Percentiles rank a stretch among this genome's conserved stretches.
Evolutionary conservation across 148 eudicot species (phyloP).

Genomic region (Rhododendron griersonianum): DNA sequence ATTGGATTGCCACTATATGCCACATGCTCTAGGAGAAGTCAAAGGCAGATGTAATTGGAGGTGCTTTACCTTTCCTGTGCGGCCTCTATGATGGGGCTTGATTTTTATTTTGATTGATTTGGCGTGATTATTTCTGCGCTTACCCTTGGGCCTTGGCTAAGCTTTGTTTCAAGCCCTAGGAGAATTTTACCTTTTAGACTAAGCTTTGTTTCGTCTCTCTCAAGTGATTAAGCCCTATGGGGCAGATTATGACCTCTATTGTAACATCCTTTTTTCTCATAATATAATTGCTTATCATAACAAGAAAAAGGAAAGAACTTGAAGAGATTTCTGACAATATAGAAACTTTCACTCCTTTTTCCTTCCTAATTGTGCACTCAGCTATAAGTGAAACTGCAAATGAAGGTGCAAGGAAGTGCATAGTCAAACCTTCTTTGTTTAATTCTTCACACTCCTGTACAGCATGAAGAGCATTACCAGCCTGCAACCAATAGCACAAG

Average conservation of each 20-base stretch:
- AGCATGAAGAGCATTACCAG: slow-evolving; percentile 64
- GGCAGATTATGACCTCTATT: neutral
- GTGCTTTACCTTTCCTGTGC: neutral
- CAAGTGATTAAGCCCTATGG: neutral
- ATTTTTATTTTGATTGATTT: neutral
- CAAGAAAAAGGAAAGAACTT: neutral
- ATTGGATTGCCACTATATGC: neutral
- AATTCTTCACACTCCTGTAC: slow-evolving; percentile 59
- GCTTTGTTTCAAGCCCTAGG: neutral
- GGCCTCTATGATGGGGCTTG: neutral
- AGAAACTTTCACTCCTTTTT: neutral
- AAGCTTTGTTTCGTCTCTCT: neutral
- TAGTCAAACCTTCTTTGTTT: slow-evolving; percentile 58
- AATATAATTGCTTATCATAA: neutral
- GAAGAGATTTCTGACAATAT: neutral
- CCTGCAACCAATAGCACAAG: slow-evolving; percentile 40
- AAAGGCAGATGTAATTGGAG: neutral
- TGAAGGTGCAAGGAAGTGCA: neutral
- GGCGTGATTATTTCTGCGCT: neutral
- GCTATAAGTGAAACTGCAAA: neutral
- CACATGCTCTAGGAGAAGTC: neutral
- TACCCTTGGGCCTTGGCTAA: neutral
- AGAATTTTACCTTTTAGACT: neutral
- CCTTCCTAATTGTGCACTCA: slow-evolving; percentile 1
- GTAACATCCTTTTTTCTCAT: neutral